Conservation (phyloP, 140 eudicot species). For the Stevia rebaudiana region DNA sequence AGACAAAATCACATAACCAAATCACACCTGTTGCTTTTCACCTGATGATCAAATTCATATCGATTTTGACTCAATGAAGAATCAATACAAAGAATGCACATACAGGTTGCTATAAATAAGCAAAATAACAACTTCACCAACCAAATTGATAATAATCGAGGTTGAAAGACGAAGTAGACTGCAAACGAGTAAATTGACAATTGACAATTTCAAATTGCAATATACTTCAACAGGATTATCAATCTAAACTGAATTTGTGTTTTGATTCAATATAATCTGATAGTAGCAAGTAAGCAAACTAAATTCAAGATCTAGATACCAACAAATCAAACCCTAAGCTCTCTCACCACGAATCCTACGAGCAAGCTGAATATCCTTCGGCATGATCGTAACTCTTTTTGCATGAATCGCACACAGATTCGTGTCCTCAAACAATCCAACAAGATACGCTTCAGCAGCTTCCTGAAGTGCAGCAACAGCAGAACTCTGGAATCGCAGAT, state of each 20-base stretch:
- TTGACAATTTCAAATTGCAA: background rate
- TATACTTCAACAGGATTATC: background rate
- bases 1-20: too few species aligned
- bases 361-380: slow-evolving; percentile 12
- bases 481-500: slow-evolving; percentile 3
- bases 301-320: background rate
- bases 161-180: too few species aligned
- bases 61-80: too few species aligned
- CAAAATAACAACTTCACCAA: too few species aligned
- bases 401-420: slow-evolving; percentile 13
- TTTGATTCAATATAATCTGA: background rate
- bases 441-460: slow-evolving; percentile 9
- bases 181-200: too few species aligned
- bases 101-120: too few species aligned
- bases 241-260: background rate
- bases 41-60: too few species aligned
- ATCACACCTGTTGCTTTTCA: too few species aligned
- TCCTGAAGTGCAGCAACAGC: slow-evolving; percentile 9
- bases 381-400: slow-evolving; percentile 1
- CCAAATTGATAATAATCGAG: too few species aligned
- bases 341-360: slow-evolving; percentile 13
- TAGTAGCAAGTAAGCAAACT: background rate
- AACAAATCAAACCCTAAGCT: background rate
- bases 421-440: slow-evolving; percentile 5
- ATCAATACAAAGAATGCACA: too few species aligned